Evolutionary conservation across 2,329 filamentous ascomycete species (phyloP).

Genomic region (Pestalotiopsis sp.): DNA sequence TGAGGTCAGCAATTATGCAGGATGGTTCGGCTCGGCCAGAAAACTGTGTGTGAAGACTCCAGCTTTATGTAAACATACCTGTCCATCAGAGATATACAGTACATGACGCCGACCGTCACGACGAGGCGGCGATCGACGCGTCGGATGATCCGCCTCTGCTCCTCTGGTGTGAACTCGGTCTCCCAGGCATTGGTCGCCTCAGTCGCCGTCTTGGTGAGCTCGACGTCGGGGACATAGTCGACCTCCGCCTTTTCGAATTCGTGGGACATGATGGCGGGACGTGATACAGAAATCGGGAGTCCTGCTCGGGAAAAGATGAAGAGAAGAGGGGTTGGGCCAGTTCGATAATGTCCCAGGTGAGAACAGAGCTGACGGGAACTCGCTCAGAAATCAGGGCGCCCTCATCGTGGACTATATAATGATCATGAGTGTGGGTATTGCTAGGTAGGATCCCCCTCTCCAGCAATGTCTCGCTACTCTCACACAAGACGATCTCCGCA

Average conservation of each 20-base stretch:
- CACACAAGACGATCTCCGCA: not conserved
- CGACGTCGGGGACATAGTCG: slow-evolving; percentile 13
- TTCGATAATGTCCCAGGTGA: not conserved
- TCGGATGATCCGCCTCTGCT: slow-evolving; percentile 70
- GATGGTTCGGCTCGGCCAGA: no score
- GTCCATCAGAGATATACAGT: slow-evolving; percentile 79
- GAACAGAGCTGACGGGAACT: not conserved
- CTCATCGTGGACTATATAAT: not conserved
- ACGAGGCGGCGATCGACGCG: slow-evolving; percentile 70
- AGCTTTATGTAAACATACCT: slow-evolving; percentile 35
- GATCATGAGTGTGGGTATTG: not conserved
- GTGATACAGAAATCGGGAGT: not conserved
- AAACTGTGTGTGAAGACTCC: no score
- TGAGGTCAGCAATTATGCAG: not conserved
- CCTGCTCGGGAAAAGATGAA: not conserved
- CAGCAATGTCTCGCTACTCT: not conserved
- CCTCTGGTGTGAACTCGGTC: slow-evolving; percentile 56
- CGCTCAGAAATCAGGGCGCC: not conserved
- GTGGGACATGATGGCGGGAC: not conserved
- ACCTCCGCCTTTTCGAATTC: slow-evolving; percentile 13
- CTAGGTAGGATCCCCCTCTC: not conserved
- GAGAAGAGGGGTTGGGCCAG: not conserved
- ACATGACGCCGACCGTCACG: slow-evolving; percentile 65
- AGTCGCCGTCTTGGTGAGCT: not conserved
- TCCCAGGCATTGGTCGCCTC: slow-evolving; percentile 13